Evolutionary conservation across 129 eudicot species (phyloP).

Genomic region (Oenanthe sinensis): DNA sequence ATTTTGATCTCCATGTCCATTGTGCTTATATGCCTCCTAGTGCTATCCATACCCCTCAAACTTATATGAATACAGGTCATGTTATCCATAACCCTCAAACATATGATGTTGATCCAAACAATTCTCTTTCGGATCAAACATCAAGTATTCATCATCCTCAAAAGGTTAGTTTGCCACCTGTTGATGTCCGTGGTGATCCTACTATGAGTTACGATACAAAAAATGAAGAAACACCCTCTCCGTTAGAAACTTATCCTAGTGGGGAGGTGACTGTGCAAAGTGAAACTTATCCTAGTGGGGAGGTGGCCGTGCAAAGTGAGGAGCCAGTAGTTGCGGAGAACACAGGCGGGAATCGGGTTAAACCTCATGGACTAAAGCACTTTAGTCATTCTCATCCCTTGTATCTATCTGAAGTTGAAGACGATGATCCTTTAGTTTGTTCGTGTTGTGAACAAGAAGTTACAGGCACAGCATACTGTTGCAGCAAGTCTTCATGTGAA

Average conservation of each 20-base stretch:
- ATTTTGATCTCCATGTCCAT: constrained; percentile 63
- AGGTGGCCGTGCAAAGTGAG: not conserved
- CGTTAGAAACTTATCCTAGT: not conserved
- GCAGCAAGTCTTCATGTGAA: constrained; percentile 23
- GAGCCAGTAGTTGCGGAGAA: not conserved
- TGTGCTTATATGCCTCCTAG: constrained; percentile 31
- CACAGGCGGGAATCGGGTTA: not conserved
- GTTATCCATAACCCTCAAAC: not conserved
- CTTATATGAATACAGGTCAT: no score
- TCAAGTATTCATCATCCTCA: not conserved
- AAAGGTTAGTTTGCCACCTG: not conserved
- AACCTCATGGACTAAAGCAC: constrained; percentile 24
- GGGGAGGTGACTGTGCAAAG: not conserved
- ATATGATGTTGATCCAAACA: not conserved
- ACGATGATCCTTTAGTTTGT: constrained; percentile 28
- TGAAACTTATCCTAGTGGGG: no score
- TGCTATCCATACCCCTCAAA: not conserved
- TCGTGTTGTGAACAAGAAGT: constrained; percentile 34
- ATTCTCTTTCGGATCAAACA: not conserved
- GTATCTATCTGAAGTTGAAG: constrained; percentile 3
- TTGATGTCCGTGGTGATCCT: not conserved
- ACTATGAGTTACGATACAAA: not conserved
- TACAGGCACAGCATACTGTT: constrained; percentile 20
- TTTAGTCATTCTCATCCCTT: constrained; percentile 56
- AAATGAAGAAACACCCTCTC: constrained; percentile 7